Evolutionary conservation across 2,329 filamentous ascomycete genomes (phyloP).

Genomic region (Leptosphaerulina australis): DNA sequence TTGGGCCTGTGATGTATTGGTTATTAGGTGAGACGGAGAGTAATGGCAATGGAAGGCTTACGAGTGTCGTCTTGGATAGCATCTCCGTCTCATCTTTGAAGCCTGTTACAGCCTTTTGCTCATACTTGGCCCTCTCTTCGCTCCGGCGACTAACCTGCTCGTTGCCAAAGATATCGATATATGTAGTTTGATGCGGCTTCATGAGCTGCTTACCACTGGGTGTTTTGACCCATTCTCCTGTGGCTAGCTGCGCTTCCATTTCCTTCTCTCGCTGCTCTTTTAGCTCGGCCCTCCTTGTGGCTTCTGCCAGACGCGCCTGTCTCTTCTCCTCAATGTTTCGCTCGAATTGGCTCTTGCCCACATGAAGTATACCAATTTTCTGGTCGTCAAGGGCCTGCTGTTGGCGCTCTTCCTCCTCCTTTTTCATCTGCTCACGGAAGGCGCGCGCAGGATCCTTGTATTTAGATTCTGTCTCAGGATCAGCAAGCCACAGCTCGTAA

Average conservation of each 20-base stretch:
- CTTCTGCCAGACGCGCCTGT: constrained; percentile 35
- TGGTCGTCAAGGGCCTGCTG: constrained; percentile 31
- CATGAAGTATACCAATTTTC: constrained; percentile 43
- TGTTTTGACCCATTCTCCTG: constrained; percentile 42
- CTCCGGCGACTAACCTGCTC: constrained; percentile 41
- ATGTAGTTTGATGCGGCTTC: constrained; percentile 44
- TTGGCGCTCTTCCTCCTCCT: constrained; percentile 36
- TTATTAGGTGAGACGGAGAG: too few species aligned
- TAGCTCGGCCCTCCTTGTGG: constrained; percentile 40
- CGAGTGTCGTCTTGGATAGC: constrained; percentile 40
- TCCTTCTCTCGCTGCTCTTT: constrained; percentile 40
- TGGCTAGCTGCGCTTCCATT: constrained; percentile 41
- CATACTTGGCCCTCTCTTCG: constrained; percentile 37
- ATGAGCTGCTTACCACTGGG: constrained; percentile 44
- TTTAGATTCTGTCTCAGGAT: constrained; percentile 47
- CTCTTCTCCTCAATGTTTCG: constrained; percentile 44
- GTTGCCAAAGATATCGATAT: constrained; percentile 42
- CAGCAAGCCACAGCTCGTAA: constrained; percentile 46
- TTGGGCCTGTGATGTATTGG: constrained; percentile 29
- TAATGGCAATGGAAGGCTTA: constrained; percentile 31
- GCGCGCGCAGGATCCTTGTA: constrained; percentile 47
- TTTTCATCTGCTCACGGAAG: constrained; percentile 43
- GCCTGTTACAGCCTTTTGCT: constrained; percentile 29
- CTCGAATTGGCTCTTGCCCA: constrained; percentile 45
- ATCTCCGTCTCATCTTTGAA: constrained; percentile 39